A percentile compares a stretch with the other conserved stretches of the same genome.
Evolutionary conservation across 441 rosid genomes (phyloP).

Genomic region (Arabidopsis hybrid): DNA sequence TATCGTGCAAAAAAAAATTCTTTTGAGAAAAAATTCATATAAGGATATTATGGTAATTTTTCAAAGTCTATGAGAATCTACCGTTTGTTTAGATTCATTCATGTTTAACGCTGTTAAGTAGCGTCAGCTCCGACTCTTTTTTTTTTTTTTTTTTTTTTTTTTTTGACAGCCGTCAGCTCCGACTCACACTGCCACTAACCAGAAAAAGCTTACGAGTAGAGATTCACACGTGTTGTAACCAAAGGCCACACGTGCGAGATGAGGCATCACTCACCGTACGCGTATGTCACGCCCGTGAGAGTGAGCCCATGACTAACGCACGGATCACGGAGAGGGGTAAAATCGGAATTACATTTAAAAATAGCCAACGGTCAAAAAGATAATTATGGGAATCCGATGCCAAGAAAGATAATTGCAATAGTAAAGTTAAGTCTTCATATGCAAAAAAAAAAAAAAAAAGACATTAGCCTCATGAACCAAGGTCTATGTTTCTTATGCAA

Average conservation of each 20-base stretch:
- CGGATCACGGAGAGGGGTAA: conserved; percentile 40
- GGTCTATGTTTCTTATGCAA: not conserved
- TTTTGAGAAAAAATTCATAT: not conserved
- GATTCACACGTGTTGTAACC: conserved; percentile 40
- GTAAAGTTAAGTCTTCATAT: not conserved
- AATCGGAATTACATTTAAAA: not conserved
- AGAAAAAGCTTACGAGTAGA: conserved; percentile 23
- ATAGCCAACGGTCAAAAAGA: conserved; percentile 30
- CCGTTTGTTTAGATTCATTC: not conserved
- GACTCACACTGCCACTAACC: conserved; percentile 21
- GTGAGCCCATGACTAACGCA: conserved; percentile 36
- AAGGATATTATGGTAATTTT: not conserved
- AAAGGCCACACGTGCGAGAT: conserved; percentile 33
- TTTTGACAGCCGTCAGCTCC: conserved; percentile 4
- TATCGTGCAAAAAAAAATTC: no score
- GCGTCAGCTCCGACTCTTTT: no score
- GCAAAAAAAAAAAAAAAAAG: not conserved
- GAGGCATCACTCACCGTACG: conserved; percentile 46
- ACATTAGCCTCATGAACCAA: not conserved
- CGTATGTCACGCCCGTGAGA: conserved; percentile 48
- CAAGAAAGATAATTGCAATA: not conserved
- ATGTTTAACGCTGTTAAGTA: conserved; percentile 6
- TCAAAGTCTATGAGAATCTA: not conserved
- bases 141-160: no score
- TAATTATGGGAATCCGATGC: conserved; percentile 40